Conservation (phyloP, 2,329 filamentous ascomycete species). For the Clathrospora elynae region DNA sequence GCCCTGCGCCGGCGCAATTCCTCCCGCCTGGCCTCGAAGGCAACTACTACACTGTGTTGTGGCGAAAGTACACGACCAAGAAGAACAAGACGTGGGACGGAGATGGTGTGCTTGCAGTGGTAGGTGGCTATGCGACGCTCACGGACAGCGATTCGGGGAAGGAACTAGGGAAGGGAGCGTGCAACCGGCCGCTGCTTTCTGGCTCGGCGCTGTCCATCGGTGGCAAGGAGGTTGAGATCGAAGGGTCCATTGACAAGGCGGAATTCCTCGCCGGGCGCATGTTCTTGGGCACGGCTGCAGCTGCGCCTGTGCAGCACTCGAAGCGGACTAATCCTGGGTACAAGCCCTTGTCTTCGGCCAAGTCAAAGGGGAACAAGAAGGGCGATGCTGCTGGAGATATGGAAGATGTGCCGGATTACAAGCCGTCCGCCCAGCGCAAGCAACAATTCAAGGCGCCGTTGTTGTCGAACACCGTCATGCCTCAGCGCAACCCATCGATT, state of each 20-base stretch:
- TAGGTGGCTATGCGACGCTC: slow-evolving; percentile 63
- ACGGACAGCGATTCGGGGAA: slow-evolving; percentile 65
- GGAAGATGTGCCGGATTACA: slow-evolving; percentile 48
- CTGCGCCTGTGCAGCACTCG: slow-evolving; percentile 24
- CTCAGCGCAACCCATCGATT: slow-evolving; percentile 52
- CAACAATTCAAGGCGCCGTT: slow-evolving; percentile 67
- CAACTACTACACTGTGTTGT: slow-evolving; percentile 53
- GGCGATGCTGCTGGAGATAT: slow-evolving; percentile 23
- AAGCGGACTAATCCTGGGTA: slow-evolving; percentile 23
- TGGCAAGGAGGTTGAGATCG: slow-evolving; percentile 72
- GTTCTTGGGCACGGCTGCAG: slow-evolving; percentile 46
- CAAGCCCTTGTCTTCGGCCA: slow-evolving; percentile 19
- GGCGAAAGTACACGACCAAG: slow-evolving; percentile 71
- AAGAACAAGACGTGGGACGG: slow-evolving; percentile 81
- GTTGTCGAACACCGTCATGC: slow-evolving; percentile 57
- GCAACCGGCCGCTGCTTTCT: slow-evolving; percentile 61
- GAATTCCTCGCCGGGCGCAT: slow-evolving; percentile 61
- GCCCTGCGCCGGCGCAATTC: slow-evolving; percentile 25
- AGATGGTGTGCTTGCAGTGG: slow-evolving; percentile 67
- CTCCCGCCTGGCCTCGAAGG: slow-evolving; percentile 34
- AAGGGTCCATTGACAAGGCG: slow-evolving; percentile 63
- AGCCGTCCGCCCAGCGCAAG: slow-evolving; percentile 47
- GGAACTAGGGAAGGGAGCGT: slow-evolving; percentile 64
- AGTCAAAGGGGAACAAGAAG: slow-evolving; percentile 22
- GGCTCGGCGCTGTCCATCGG: slow-evolving; percentile 66